A percentile compares a stretch with the other conserved stretches of the same genome.
Evolutionary conservation across 495 filamentous ascomycete species (phyloP).

Genomic region (Aspergillus saccharolyticus): DNA sequence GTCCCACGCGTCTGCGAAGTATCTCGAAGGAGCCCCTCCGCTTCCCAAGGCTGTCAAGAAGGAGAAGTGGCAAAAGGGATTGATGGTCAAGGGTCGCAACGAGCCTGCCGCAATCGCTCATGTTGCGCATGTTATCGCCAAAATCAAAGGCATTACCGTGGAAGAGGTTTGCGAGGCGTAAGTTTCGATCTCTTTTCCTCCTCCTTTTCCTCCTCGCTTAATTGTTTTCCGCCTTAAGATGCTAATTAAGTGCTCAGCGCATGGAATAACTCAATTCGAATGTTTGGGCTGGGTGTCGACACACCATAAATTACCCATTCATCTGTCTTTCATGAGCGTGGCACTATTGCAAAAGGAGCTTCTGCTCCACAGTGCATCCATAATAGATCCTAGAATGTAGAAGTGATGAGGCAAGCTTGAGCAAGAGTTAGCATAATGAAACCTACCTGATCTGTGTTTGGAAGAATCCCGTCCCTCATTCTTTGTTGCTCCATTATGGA

Average conservation of each 20-base stretch:
- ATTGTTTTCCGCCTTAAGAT: neutral
- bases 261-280: slow-evolving; percentile 75
- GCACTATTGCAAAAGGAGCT: neutral
- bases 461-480: slow-evolving; percentile 24
- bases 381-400: neutral
- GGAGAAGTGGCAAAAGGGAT: slow-evolving; percentile 80
- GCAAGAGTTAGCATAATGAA: neutral
- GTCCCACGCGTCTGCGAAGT: slow-evolving; percentile 49
- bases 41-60: slow-evolving; percentile 73
- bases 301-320: neutral
- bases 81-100: slow-evolving; percentile 87
- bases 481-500: neutral
- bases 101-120: slow-evolving; percentile 78
- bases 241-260: slow-evolving; percentile 40
- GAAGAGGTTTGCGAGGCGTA: slow-evolving; percentile 82
- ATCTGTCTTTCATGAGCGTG: neutral
- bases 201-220: neutral
- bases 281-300: slow-evolving; percentile 63
- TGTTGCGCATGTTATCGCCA: slow-evolving; percentile 82
- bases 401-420: neutral
- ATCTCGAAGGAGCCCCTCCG: slow-evolving; percentile 38
- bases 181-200: slow-evolving; percentile 22
- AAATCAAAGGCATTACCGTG: slow-evolving; percentile 69
- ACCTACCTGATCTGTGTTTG: neutral
- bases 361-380: neutral